phyloP scores from a whole-genome alignment of 169 alveolate species.

The Plasmodium billcollinsi region DNA sequence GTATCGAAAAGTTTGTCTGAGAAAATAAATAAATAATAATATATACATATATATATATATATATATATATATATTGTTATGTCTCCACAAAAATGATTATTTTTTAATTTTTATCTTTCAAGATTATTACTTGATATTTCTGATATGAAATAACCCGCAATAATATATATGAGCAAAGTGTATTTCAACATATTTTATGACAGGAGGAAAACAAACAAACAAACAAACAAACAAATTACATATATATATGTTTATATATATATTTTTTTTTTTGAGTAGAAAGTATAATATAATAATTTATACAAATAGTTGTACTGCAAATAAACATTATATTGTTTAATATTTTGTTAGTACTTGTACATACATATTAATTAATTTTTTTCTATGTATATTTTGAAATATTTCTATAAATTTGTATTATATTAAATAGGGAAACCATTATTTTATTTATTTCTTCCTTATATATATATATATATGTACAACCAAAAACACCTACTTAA shows the following conservation, averaged over 20 bases:
- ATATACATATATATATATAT: not conserved
- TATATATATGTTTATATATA: not conserved
- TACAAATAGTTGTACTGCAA: too few species aligned
- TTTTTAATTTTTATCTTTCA: too few species aligned
- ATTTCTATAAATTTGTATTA: too few species aligned
- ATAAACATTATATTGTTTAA: too few species aligned
- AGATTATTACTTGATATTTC: slow-evolving; percentile 11
- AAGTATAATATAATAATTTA: too few species aligned
- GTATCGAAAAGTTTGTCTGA: not conserved
- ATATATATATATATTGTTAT: not conserved
- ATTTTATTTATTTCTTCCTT: too few species aligned
- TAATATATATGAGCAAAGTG: not conserved
- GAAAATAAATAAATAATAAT: not conserved
- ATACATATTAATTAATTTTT: too few species aligned
- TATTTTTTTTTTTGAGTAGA: not conserved
- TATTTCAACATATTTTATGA: slow-evolving; percentile 8
- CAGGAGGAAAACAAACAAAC: not conserved
- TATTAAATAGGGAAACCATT: too few species aligned
- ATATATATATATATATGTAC: too few species aligned
- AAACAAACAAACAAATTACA: not conserved
- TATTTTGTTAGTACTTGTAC: too few species aligned
- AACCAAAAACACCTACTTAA: too few species aligned
- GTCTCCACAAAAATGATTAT: not conserved
- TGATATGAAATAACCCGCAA: not conserved
- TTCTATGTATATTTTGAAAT: too few species aligned